Base-by-base conservation (phyloP, 108 stramenopile species). In the Skeletonema grethae region DNA sequence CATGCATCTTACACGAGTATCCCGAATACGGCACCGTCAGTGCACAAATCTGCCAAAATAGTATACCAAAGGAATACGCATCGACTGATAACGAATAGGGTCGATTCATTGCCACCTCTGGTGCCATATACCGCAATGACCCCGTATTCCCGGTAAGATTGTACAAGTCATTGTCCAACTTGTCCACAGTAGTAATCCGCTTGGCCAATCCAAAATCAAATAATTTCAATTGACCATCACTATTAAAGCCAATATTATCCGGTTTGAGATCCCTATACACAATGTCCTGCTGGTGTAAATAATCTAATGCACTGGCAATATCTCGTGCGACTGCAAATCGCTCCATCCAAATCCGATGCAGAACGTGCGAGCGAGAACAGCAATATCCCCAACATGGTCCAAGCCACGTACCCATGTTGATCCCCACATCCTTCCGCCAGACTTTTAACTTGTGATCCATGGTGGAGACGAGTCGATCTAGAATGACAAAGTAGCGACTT, bases 31-130 rank as follows among this genome's bases (percentile, higher is more conserved):
- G 94, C 11, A 87, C 87, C 34, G 88, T 84, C 28, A 95, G 67
- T 7, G 94, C 86, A 59, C 94, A 95, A 32, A 92, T 78, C 60
- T 95, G 94, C 89, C 89, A 93, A 28, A 92, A 90, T n/a, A 95
- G 70, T 24, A 95, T 83, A 2, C 91, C 94, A 77, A 95, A 95
- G 25, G 86, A 87, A 69, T 92, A 95, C 10, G 89, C 66, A 71
- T 95, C 94, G 0, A 91, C 94, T 4, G 82, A 76, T 15, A 87
- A 78, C 48, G 86, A 77, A 79, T 95, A 95, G 30, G 91, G 87
- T 31, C 75, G 68, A 31, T 86, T 84, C 30, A 87, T 34, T 0
- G 83, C 89, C n/a, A 90, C 85, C 64, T 89, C 88, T 0, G 88
- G 88, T n/a, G 88, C 87, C 92, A 90, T 90, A 61, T 85, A 90